Evolutionary conservation across 2,329 filamentous ascomycete genomes (phyloP).

Genomic region (Dryadomyces quercus-mongolicae): DNA sequence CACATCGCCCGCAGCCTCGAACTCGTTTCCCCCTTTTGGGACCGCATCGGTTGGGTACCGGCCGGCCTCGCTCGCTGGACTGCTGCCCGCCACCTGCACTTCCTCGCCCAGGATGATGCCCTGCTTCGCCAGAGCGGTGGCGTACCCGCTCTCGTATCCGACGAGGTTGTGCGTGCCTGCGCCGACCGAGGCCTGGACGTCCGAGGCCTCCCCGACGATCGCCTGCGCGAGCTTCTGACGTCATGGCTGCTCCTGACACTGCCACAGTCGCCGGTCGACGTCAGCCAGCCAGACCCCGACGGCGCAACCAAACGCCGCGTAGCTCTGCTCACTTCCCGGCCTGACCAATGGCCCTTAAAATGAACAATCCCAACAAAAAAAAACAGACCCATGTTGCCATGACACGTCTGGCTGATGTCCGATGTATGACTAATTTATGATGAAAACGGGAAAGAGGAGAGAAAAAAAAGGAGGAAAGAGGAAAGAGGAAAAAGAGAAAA

Average conservation of each 20-base stretch:
- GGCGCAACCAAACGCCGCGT: slow-evolving; percentile 1
- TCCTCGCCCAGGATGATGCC: slow-evolving; percentile 58
- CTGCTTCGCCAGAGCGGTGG: slow-evolving; percentile 55
- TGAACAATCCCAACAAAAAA: not conserved
- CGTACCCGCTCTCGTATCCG: slow-evolving; percentile 39
- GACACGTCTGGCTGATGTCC: too few relatives aligned
- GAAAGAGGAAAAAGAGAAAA: not conserved
- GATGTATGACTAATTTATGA: too few relatives aligned
- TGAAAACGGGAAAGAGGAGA: too few relatives aligned
- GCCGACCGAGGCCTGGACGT: slow-evolving; percentile 55
- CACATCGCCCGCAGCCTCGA: slow-evolving; percentile 31
- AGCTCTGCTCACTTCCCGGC: slow-evolving; percentile 8
- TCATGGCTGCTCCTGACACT: slow-evolving; percentile 35
- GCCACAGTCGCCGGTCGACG: not conserved
- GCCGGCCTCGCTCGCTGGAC: slow-evolving; percentile 39
- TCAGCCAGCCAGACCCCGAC: not conserved
- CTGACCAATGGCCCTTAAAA: slow-evolving; percentile 9
- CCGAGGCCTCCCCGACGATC: slow-evolving; percentile 37
- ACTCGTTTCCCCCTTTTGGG: slow-evolving; percentile 36
- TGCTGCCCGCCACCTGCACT: slow-evolving; percentile 43
- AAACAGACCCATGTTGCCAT: not conserved
- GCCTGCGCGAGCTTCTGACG: slow-evolving; percentile 34
- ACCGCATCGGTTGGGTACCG: slow-evolving; percentile 34
- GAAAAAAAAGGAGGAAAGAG: too few relatives aligned
- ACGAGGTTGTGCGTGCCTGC: slow-evolving; percentile 60